These are phyloP conservation scores for Cutaneotrichosporon spelunceum DNA, from an alignment of 1,284 basidiomycete genomes.

Conservation along the genomic window DNA sequence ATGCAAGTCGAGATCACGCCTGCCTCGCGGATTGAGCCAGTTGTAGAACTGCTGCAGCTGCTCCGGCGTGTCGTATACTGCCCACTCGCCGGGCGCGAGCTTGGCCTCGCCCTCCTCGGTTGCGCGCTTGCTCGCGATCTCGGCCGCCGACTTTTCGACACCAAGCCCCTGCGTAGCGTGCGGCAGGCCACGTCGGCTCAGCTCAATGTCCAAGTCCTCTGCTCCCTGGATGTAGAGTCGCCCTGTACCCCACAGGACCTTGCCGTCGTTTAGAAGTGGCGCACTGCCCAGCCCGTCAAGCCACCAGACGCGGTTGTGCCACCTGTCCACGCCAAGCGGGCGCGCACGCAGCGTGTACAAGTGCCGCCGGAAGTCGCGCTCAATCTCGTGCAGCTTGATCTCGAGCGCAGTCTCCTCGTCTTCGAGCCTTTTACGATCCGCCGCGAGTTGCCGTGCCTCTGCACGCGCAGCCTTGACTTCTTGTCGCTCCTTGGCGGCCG, in stretches of 20 bases:
- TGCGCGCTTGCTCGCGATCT: slow-evolving; percentile 55
- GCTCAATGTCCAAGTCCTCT: slow-evolving; percentile 70
- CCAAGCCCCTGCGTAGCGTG: slow-evolving; percentile 14
- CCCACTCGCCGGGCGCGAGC: slow-evolving; percentile 79
- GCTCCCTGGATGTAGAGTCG: slow-evolving; percentile 87
- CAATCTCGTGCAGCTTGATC: slow-evolving; percentile 75
- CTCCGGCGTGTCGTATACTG: slow-evolving; percentile 76
- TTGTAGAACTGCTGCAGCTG: slow-evolving; percentile 78
- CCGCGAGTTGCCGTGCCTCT: slow-evolving; percentile 34
- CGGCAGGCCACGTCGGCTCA: slow-evolving; percentile 55
- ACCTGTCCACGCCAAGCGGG: slow-evolving; percentile 85
- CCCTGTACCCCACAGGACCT: slow-evolving; percentile 75
- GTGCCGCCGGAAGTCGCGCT: slow-evolving; percentile 86
- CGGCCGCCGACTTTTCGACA: slow-evolving; percentile 58
- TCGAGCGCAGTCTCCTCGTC: slow-evolving; percentile 81
- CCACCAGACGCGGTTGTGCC: slow-evolving; percentile 96
- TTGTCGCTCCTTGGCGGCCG: slow-evolving; percentile 52
- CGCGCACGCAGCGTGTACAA: slow-evolving; percentile 77
- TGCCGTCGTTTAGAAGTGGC: slow-evolving; percentile 64
- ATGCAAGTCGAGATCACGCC: slow-evolving; percentile 79
- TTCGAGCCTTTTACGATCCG: slow-evolving; percentile 72
- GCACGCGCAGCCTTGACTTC: slow-evolving; percentile 37
- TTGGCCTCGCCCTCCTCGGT: slow-evolving; percentile 72
- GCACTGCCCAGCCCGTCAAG: slow-evolving; percentile 91
- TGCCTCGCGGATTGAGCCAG: slow-evolving; percentile 89